Base-by-base conservation (phyloP, 352 stramenopile genomes). In the Lagenidium sp. region DNA sequence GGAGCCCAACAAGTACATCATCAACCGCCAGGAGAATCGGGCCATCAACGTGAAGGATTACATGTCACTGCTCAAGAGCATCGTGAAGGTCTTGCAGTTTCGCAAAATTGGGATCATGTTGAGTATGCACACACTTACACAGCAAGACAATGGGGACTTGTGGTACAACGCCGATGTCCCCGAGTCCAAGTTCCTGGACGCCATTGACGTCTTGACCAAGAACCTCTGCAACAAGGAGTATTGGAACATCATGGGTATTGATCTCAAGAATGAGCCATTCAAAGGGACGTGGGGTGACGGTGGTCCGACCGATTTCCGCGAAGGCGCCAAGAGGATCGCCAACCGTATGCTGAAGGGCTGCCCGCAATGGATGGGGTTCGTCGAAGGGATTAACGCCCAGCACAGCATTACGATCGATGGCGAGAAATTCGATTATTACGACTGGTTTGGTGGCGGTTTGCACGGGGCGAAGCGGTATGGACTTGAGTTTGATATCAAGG, bases 181-280 rank as follows among this genome's bases (percentile, higher is more conserved):
- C 6, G 50, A 66, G 15, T 46, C 55, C 11, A 50, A 53, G n/a
- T 61, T 61, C 21, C 53, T 70, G 23, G 30, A 53, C 12, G 10
- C 63, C 6, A 60, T 74, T 39, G 63, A 74, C 31, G 55, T 55
- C 5, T 35, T 75, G 0, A 68, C 64, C 10, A 50, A 63, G 24
- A 65, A 53, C 16, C 40, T 87, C n/a, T 87, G 77, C 50, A 71
- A 47, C 4, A 53, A 65, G 8, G 60, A 68, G 30, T 90, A 83
- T 55, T 90, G 72, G 69, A 87, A 87, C 52, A 51, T 90, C 35
- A 70, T 90, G 11, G 74, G 72, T 12, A 54, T 90, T 19, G 70
- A 85, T 41, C 50, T 89, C 25, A 81, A 82, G 57, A 88, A 81
- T 41, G 69, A 85, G 22, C 56, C 65, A 16, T 61, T 47, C 13